Conservation (phyloP, 768 basidiomycete genomes). For the Termitomyces sp. region DNA sequence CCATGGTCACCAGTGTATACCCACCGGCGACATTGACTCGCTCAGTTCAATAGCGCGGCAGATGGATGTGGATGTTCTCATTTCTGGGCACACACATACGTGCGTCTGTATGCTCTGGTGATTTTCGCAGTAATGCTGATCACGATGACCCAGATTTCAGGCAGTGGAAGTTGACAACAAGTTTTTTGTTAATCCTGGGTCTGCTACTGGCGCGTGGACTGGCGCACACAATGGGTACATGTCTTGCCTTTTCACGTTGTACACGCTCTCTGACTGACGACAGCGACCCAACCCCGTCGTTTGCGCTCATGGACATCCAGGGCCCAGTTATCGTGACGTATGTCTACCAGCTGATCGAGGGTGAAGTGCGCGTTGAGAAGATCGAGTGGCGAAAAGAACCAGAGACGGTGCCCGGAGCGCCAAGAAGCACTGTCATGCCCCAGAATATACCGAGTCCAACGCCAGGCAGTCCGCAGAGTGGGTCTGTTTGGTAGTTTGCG, state of each 20-base stretch:
- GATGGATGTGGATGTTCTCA: slow-evolving; percentile 96
- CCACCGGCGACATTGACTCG: slow-evolving; percentile 89
- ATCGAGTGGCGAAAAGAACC: slow-evolving; percentile 75
- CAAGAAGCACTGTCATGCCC: slow-evolving; percentile 41
- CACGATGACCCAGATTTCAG: slow-evolving; percentile 64
- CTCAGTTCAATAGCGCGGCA: slow-evolving; percentile 83
- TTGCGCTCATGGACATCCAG: slow-evolving; percentile 97
- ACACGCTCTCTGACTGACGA: slow-evolving; percentile 4
- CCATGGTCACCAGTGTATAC: slow-evolving; percentile 92
- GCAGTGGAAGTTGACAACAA: slow-evolving; percentile 86
- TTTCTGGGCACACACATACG: slow-evolving; percentile 95
- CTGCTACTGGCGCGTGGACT: slow-evolving; percentile 93
- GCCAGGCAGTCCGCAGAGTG: slow-evolving; percentile 17
- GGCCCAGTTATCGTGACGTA: slow-evolving; percentile 96
- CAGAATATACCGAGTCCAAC: slow-evolving; percentile 44
- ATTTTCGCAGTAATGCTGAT: neutral
- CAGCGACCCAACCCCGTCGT: slow-evolving; percentile 88
- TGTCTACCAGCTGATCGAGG: slow-evolving; percentile 92
- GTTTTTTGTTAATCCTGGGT: slow-evolving; percentile 96
- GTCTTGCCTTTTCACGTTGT: neutral
- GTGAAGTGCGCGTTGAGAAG: slow-evolving; percentile 91
- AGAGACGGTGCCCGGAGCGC: slow-evolving; percentile 29
- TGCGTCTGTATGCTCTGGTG: slow-evolving; percentile 31
- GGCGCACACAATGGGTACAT: slow-evolving; percentile 62
- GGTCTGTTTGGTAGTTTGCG: neutral